phyloP scores from a whole-genome alignment of 2,329 filamentous ascomycete genomes.

The Myotisia sp. region DNA sequence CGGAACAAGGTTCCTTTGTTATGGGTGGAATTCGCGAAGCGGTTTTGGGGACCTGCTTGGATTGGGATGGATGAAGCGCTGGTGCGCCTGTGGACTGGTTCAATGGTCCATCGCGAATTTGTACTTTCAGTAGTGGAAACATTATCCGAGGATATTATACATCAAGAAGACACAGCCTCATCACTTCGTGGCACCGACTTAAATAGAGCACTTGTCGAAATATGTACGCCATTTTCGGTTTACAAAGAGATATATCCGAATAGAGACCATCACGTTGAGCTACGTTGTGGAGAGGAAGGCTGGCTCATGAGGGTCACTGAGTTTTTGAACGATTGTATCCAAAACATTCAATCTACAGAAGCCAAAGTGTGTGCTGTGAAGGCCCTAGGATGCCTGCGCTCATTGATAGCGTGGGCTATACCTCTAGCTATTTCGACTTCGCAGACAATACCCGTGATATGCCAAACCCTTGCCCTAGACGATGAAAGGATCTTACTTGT shows the following conservation, averaged over 20 bases:
- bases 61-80: constrained; percentile 82
- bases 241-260: constrained; percentile 63
- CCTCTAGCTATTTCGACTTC: constrained; percentile 64
- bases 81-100: constrained; percentile 59
- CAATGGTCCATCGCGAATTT: constrained; percentile 60
- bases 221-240: constrained; percentile 69
- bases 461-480: constrained; percentile 53
- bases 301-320: constrained; percentile 69
- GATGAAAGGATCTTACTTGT: constrained; percentile 63
- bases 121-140: constrained; percentile 81
- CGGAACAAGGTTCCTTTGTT: constrained; percentile 88
- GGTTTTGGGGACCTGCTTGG: constrained; percentile 87
- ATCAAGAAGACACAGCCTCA: constrained; percentile 74
- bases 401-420: constrained; percentile 75
- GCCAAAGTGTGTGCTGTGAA: constrained; percentile 60
- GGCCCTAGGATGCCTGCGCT: constrained; percentile 60
- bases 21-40: constrained; percentile 89
- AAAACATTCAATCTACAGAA: constrained; percentile 51
- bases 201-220: constrained; percentile 81
- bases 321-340: constrained; percentile 60
- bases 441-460: constrained; percentile 55
- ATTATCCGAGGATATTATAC: constrained; percentile 87
- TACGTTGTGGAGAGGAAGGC: constrained; percentile 62
- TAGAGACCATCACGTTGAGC: constrained; percentile 51
- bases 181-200: constrained; percentile 69